A percentile compares a stretch with the other conserved stretches of the same genome.
phyloP scores from a whole-genome alignment of 192 early-diverging fungal species.

The Entomortierella chlamydospora region DNA sequence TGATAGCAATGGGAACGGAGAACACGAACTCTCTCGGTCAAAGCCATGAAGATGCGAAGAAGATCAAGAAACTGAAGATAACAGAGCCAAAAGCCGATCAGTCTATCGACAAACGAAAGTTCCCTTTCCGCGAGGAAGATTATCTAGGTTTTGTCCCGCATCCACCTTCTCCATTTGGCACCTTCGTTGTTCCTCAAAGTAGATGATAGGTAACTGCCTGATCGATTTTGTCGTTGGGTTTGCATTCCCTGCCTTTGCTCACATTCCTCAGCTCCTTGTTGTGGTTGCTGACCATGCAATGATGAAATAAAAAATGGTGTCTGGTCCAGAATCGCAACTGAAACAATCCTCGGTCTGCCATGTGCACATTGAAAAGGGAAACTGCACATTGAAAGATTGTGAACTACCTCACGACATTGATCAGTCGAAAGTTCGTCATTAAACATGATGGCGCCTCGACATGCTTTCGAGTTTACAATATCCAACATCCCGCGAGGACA shows the following conservation, averaged over 20 bases:
- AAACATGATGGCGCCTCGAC: slow-evolving; percentile 82
- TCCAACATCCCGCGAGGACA: slow-evolving; percentile 75
- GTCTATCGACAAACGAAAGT: too few relatives aligned
- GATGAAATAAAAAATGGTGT: not conserved
- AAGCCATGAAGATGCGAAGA: too few relatives aligned
- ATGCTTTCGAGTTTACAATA: slow-evolving; percentile 81
- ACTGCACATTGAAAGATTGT: slow-evolving; percentile 61
- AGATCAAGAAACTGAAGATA: too few relatives aligned
- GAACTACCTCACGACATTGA: slow-evolving; percentile 66
- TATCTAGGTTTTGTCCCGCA: not conserved
- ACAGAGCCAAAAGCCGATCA: too few relatives aligned
- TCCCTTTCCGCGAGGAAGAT: too few relatives aligned
- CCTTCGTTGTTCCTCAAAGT: not conserved
- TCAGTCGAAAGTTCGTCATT: slow-evolving; percentile 65
- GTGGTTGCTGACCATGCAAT: not conserved
- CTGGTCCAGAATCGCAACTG: slow-evolving; percentile 15
- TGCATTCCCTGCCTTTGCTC: not conserved
- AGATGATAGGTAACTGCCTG: too few relatives aligned
- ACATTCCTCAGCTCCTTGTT: not conserved
- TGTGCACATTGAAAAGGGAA: slow-evolving; percentile 79
- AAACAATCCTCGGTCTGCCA: slow-evolving; percentile 54
- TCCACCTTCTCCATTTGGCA: not conserved
- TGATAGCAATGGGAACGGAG: too few relatives aligned
- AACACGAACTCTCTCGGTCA: too few relatives aligned
- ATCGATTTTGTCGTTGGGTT: not conserved